Base-by-base conservation (phyloP, 352 stramenopile species). In the Globisporangium iwayamae region DNA sequence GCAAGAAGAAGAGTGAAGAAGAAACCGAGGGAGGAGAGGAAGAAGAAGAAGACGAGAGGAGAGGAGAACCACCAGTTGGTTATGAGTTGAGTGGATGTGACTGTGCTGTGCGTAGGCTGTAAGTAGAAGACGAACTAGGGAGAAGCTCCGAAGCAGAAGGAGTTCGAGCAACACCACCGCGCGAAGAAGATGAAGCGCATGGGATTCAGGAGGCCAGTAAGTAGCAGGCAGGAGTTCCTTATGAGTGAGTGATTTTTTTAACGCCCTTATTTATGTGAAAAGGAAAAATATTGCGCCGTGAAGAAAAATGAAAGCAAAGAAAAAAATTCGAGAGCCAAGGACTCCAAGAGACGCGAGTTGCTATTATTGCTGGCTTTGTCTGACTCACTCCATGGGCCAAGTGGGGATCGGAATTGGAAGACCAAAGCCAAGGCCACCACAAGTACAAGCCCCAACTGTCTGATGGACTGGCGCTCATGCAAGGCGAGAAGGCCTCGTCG, bases 21-120 rank as follows among this genome's bases (percentile, higher is more conserved):
- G 32, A 58, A 45, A 36, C 30, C 46, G 46, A 58, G 36, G 32
- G 36, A 30, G 51, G 20, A n/a, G 51, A 39, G 1, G 50, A 25
- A 39, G 16, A 25, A 32, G n/a, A 5, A 20, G 52, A 58, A 39
- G 16, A 25, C 10, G 52, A 58, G 20, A 32, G n/a, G 11, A 20
- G 52, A 58, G 32, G 22, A 41, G 25, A 11, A 41, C 25, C 41
- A 47, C 13, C 5, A 36, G 32, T 20, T n/a, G 41, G 43, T 48
- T 48, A 32, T 45, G 32, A 32, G 28, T 45, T 53, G 34, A 30
- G 41, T 55, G 47, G 56, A 47, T 30, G 45, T 55, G 56, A 55
- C 32, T 55, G 14, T 62, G 56, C n/a, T 55, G 56, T 55, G 43
- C 47, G 43, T 63, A 46, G 56, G 43, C 30, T 52, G 38, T 60